A percentile compares a stretch with the other conserved stretches of the same genome.
phyloP scores from a whole-genome alignment of 2,329 filamentous ascomycete genomes.

The Penicillium carneum region DNA sequence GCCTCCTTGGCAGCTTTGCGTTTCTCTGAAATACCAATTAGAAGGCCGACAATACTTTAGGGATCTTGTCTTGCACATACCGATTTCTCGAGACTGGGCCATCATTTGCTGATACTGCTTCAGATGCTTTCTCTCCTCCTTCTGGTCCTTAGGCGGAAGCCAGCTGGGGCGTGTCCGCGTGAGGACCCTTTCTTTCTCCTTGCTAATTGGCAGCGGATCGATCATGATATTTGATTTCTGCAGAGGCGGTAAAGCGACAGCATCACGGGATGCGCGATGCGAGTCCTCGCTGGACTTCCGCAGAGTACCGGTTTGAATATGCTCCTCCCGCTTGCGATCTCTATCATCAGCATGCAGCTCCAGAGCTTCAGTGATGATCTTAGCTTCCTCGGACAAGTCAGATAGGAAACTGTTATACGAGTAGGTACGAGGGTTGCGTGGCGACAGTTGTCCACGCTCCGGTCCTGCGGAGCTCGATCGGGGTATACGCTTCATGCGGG shows the following conservation, averaged over 20 bases:
- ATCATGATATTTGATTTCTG: conserved; percentile 70
- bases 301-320: conserved; percentile 55
- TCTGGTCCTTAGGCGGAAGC: conserved; percentile 75
- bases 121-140: conserved; percentile 87
- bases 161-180: conserved; percentile 72
- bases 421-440: conserved; percentile 58
- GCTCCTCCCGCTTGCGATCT: conserved; percentile 55
- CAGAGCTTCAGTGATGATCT: conserved; percentile 65
- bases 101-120: conserved; percentile 74
- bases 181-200: conserved; percentile 70
- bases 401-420: conserved; percentile 66
- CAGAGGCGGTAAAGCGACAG: conserved; percentile 64
- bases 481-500: conserved; percentile 42
- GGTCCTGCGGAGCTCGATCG: conserved; percentile 52
- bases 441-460: conserved; percentile 51
- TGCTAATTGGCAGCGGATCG: conserved; percentile 71
- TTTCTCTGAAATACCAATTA: conserved; percentile 51
- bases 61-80: conserved; percentile 45
- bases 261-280: conserved; percentile 46
- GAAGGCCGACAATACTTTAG: background rate
- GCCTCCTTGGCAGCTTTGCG: conserved; percentile 58
- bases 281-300: conserved; percentile 50
- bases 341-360: conserved; percentile 64
- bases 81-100: conserved; percentile 65
- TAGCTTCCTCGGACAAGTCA: conserved; percentile 67